These are phyloP conservation scores for Russula brevipes DNA, from an alignment of 768 basidiomycete genomes.

Conservation along the genomic window DNA sequence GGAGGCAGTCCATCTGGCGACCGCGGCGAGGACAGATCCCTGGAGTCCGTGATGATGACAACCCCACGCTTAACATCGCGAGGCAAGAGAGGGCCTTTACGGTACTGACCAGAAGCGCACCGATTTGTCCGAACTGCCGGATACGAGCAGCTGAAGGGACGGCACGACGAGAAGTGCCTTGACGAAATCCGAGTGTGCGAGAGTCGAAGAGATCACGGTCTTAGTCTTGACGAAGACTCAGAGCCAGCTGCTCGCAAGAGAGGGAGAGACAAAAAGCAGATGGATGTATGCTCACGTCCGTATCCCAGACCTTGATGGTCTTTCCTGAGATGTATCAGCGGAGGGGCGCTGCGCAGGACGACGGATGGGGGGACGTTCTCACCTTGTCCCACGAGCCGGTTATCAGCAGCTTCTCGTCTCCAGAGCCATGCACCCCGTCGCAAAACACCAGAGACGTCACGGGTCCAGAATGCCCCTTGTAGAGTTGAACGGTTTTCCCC, in stretches of 20 bases:
- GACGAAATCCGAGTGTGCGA: slow-evolving; percentile 86
- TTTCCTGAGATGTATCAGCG: slow-evolving; percentile 33
- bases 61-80: not conserved
- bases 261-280: not conserved
- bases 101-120: slow-evolving; percentile 76
- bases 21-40: slow-evolving; percentile 56
- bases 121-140: slow-evolving; percentile 86
- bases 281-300: slow-evolving; percentile 45
- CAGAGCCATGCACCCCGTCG: slow-evolving; percentile 38
- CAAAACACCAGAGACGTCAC: slow-evolving; percentile 78
- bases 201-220: slow-evolving; percentile 59
- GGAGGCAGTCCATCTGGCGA: slow-evolving; percentile 43
- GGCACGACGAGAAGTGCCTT: slow-evolving; percentile 77
- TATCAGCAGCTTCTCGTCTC: slow-evolving; percentile 53
- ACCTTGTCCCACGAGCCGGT: slow-evolving; percentile 95
- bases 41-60: slow-evolving; percentile 29
- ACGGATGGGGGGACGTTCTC: not conserved
- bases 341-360: not conserved
- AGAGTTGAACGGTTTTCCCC: slow-evolving; percentile 70
- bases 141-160: slow-evolving; percentile 60
- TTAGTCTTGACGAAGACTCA: slow-evolving; percentile 49
- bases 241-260: not conserved
- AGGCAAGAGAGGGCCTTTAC: not conserved
- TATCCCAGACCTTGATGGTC: slow-evolving; percentile 88
- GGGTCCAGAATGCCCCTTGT: slow-evolving; percentile 82